Percentiles rank a stretch among this genome's conserved stretches.
phyloP scores from a whole-genome alignment of 768 basidiomycete genomes.

The Pleurotus ostreatus region DNA sequence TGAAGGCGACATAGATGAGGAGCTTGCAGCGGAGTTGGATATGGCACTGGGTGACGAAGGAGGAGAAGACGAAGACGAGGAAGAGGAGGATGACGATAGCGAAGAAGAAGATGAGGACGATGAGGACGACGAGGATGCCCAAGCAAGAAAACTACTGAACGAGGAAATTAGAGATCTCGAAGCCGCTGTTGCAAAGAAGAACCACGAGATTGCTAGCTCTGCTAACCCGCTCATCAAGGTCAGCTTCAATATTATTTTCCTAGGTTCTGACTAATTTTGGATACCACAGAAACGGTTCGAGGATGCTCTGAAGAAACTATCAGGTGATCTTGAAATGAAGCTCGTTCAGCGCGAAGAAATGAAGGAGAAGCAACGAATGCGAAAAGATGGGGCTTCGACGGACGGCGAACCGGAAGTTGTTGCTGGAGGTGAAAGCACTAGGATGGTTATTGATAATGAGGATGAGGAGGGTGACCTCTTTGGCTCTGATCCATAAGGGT shows the following conservation, averaged over 20 bases:
- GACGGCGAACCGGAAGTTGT: conserved; percentile 29
- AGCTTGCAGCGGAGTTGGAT: conserved; percentile 84
- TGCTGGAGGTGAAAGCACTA: conserved; percentile 24
- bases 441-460: conserved; percentile 15
- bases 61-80: conserved; percentile 56
- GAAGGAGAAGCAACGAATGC: conserved; percentile 67
- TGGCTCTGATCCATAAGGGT: conserved; percentile 37
- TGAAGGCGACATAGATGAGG: conserved; percentile 84
- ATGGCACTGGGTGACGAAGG: conserved; percentile 73
- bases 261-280: too few relatives aligned
- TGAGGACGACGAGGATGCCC: conserved; percentile 77
- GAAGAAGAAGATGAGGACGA: conserved; percentile 78
- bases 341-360: conserved; percentile 74
- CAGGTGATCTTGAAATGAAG: conserved; percentile 84
- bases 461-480: conserved; percentile 37
- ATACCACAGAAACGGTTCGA: conserved; percentile 81
- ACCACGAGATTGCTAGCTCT: conserved; percentile 75
- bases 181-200: conserved; percentile 83
- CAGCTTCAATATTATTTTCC: conserved; percentile 9
- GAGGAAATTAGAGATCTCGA: conserved; percentile 90
- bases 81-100: conserved; percentile 60
- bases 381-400: conserved; percentile 59
- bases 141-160: conserved; percentile 74
- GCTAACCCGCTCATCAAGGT: conserved; percentile 88
- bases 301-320: conserved; percentile 85